These are phyloP conservation scores for Colletotrichum destructivum DNA, from an alignment of 2,329 filamentous ascomycete species.

Conservation along the genomic window DNA sequence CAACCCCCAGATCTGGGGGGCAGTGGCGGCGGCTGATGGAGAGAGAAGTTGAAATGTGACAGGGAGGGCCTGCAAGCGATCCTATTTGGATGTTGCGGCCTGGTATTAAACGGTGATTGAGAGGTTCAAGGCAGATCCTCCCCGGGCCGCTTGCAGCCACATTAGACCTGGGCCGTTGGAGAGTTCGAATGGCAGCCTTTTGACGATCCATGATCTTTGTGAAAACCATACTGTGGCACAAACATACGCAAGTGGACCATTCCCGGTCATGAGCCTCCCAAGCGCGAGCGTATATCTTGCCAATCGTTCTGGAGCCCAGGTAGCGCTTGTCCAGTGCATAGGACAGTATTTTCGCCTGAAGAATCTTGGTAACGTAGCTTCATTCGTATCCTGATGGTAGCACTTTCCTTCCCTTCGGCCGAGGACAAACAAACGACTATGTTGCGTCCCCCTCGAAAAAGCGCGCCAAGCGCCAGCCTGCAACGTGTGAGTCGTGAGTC, in stretches of 20 bases:
- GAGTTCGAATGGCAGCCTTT: constrained; percentile 13
- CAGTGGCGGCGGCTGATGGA: background rate
- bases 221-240: constrained; percentile 2
- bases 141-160: background rate
- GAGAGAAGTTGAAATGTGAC: constrained; percentile 1
- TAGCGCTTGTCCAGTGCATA: background rate
- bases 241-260: constrained; percentile 8
- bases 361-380: background rate
- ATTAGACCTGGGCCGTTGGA: constrained; percentile 5
- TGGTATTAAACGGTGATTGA: background rate
- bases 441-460: background rate
- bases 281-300: constrained; percentile 6
- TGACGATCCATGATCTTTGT: background rate
- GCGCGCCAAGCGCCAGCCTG: constrained; percentile 10
- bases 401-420: background rate
- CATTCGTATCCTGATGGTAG: background rate
- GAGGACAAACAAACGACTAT: background rate
- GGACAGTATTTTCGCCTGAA: background rate
- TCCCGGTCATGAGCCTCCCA: background rate
- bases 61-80: constrained; percentile 4
- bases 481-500: background rate
- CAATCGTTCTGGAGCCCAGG: background rate
- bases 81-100: constrained; percentile 1
- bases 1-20: background rate
- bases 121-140: background rate